Percentiles rank a stretch among this genome's conserved stretches.
Conservation (phyloP, 192 early-diverging fungal species). For the Chytriomyces hyalinus region DNA sequence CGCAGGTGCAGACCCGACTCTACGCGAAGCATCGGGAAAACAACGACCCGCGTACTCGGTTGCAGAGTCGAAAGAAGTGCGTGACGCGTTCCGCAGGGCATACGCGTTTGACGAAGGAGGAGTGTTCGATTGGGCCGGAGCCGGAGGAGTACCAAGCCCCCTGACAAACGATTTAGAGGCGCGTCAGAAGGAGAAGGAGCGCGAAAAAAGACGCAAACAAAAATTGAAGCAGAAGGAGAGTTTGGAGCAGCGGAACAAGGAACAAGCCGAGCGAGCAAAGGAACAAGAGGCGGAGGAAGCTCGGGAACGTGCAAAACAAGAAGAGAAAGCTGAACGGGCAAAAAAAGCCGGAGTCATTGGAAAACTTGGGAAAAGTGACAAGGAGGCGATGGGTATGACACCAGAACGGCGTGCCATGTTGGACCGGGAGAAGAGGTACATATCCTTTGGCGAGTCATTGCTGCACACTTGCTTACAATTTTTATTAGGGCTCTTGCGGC, state of each 20-base stretch:
- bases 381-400: conserved; percentile 61
- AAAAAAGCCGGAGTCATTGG: conserved; percentile 42
- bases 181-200: conserved; percentile 69
- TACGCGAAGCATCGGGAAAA: conserved; percentile 39
- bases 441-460: not conserved
- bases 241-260: conserved; percentile 40
- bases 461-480: conserved; percentile 1
- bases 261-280: conserved; percentile 31
- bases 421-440: conserved; percentile 73
- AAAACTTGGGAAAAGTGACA: conserved; percentile 45
- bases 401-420: conserved; percentile 72
- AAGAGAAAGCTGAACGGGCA: conserved; percentile 61
- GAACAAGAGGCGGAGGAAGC: conserved; percentile 34
- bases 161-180: conserved; percentile 75
- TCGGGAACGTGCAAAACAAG: conserved; percentile 54
- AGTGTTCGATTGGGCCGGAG: conserved; percentile 66
- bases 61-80: conserved; percentile 68
- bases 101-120: conserved; percentile 52
- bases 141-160: conserved; percentile 73
- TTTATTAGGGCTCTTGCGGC: conserved; percentile 70
- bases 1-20: conserved; percentile 79
- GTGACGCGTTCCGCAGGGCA: conserved; percentile 76
- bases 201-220: conserved; percentile 67
- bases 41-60: conserved; percentile 69
- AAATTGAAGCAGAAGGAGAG: conserved; percentile 59